Conservation (phyloP, 768 basidiomycete species). For the Leucocoprinus leucothites region DNA sequence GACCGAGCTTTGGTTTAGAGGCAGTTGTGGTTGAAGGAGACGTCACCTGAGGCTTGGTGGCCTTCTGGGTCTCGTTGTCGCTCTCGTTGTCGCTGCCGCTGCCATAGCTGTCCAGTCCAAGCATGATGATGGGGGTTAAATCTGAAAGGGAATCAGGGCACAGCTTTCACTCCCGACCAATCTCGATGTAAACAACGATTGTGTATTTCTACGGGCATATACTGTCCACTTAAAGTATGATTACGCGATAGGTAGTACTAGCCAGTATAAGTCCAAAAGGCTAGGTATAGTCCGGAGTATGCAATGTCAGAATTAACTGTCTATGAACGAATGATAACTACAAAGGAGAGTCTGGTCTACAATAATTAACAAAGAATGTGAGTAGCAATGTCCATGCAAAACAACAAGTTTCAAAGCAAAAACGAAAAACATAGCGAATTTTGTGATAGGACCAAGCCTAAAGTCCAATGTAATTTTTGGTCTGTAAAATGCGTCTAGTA, state of each 20-base stretch:
- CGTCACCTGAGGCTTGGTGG: slow-evolving; percentile 3
- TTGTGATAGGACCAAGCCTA: slow-evolving; percentile 7
- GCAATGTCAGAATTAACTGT: slow-evolving; percentile 14
- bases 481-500: slow-evolving; percentile 2
- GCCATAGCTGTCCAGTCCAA: slow-evolving; percentile 76
- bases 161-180: slow-evolving; percentile 2
- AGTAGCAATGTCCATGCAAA: slow-evolving; percentile 9
- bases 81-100: slow-evolving; percentile 65
- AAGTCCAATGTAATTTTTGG: slow-evolving; percentile 11
- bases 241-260: background rate
- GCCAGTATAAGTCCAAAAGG: slow-evolving; percentile 1
- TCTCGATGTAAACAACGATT: background rate
- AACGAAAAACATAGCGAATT: background rate
- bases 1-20: slow-evolving; percentile 15
- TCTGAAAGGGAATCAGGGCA: background rate
- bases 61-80: slow-evolving; percentile 25
- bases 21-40: background rate
- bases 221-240: background rate
- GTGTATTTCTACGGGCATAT: background rate
- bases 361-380: slow-evolving; percentile 23
- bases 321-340: slow-evolving; percentile 24
- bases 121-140: slow-evolving; percentile 38
- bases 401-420: background rate
- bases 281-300: slow-evolving; percentile 7
- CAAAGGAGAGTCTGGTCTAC: slow-evolving; percentile 15